Evolutionary conservation across 169 alveolate species (phyloP), one percentile per base, ranked within the genome.

Genomic region (Eimeria tenella): DNA sequence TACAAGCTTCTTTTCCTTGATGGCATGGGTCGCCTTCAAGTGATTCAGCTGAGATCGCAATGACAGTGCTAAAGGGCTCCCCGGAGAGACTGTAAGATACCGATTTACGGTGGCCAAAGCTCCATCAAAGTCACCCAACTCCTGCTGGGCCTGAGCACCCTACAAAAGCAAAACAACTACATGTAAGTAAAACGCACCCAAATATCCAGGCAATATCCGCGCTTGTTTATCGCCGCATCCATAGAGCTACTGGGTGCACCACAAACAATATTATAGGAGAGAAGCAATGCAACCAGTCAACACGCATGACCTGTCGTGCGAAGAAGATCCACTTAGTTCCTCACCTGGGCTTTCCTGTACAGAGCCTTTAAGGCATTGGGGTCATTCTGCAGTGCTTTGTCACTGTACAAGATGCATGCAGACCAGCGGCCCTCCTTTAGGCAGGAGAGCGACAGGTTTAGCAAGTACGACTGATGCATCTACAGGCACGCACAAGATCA

Each of bases 291-390:
- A 21, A 65, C 65, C 17, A 25, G 13, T 17, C 11, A 10, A n/a
- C 53, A 23, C 42, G 5, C 42, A 60, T 13, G 49, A 17, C 63
- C 5, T 4, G 70, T n/a, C 5, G 56, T 74, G 23, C 49, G 50
- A 13, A 49, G 49, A 11, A 17, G 84, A 4, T 74, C 17, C 42
- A 74, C 49, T 42, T 74, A 1, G 63, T 13, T 60, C 21, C 31
- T 62, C 23, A 81, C 95, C 92, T 91, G 92, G 42, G 92, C 84
- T 25, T 91, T 91, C 23, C 95, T 77, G 74, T 74, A 91, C 55
- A 91, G 95, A 49, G 95, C 95, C 91, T 91, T 91, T 74, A 91
- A 21, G n/a, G 75, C 82, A 50, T 21, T 62, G 55, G 95, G 95
- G 84, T 91, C 95, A 49, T n/a, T n/a, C 75, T 77, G 91, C 5